Percentiles rank a stretch among this genome's conserved stretches.
These are phyloP conservation scores for Hypoxylon sp. DNA, from an alignment of 2,329 filamentous ascomycete species.

Conservation along the genomic window DNA sequence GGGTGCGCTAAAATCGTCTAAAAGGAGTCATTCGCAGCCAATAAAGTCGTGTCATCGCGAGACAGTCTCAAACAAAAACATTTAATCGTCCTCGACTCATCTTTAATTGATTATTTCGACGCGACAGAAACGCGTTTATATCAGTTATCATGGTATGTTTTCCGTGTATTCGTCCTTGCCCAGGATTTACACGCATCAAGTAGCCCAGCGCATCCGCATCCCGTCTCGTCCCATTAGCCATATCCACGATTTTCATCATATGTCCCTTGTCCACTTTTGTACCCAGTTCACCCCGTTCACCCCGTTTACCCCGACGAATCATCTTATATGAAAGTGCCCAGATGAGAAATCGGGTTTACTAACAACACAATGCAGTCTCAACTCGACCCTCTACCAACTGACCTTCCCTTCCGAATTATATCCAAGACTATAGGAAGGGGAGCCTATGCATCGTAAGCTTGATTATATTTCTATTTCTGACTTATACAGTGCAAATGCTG, in stretches of 20 bases:
- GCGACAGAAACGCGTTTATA: constrained; percentile 37
- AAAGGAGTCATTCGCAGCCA: constrained; percentile 32
- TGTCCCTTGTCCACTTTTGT: constrained; percentile 14
- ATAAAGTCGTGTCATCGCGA: constrained; percentile 32
- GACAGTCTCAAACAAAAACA: constrained; percentile 43
- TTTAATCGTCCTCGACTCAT: constrained; percentile 33
- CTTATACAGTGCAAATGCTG: constrained; percentile 25
- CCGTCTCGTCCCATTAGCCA: not conserved
- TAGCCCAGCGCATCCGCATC: not conserved
- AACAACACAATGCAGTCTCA: constrained; percentile 80
- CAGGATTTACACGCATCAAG: constrained; percentile 2
- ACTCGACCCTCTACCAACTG: constrained; percentile 84
- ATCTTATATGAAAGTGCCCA: constrained; percentile 20
- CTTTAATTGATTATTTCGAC: constrained; percentile 43
- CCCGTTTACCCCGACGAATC: constrained; percentile 23
- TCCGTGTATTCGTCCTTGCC: constrained; percentile 13
- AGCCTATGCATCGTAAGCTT: constrained; percentile 91
- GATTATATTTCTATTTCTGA: constrained; percentile 46
- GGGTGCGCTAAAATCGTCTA: constrained; percentile 7
- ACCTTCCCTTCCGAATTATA: constrained; percentile 93
- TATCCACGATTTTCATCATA: constrained; percentile 14
- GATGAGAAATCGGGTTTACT: constrained; percentile 32
- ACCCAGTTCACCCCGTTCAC: constrained; percentile 8
- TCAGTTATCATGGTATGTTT: constrained; percentile 43
- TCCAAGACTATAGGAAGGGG: constrained; percentile 97